A percentile compares a stretch with the other conserved stretches of the same genome.
Conservation (phyloP, 805 yeast genomes). For the Ogataea neopini region DNA sequence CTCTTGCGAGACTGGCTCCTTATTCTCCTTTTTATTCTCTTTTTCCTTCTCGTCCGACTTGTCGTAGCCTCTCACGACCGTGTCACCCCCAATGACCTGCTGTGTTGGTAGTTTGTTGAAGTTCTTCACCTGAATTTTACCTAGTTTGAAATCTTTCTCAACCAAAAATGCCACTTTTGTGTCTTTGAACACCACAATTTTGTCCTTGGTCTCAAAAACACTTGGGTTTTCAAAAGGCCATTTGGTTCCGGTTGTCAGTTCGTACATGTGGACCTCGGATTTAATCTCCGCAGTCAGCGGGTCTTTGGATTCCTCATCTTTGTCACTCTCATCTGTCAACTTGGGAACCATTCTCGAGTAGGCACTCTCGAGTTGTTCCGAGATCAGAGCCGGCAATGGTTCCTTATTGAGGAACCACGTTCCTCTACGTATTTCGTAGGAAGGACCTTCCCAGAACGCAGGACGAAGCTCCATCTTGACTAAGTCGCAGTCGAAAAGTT, state of each 20-base stretch:
- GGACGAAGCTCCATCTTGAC: conserved; percentile 57
- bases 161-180: conserved; percentile 26
- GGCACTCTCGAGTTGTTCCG: conserved; percentile 61
- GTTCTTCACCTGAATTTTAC: conserved; percentile 31
- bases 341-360: conserved; percentile 39
- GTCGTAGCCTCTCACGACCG: conserved; percentile 51
- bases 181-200: conserved; percentile 31
- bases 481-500: conserved; percentile 71
- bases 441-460: conserved; percentile 86
- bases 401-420: conserved; percentile 70
- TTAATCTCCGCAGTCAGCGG: conserved; percentile 18
- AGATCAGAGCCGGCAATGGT: conserved; percentile 53
- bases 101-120: conserved; percentile 24
- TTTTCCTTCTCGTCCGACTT: conserved; percentile 8
- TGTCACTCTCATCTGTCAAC: not conserved
- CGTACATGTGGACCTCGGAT: conserved; percentile 30
- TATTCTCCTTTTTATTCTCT: conserved; percentile 5
- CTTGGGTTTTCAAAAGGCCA: conserved; percentile 32
- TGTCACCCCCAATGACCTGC: conserved; percentile 47
- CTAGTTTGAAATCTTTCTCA: conserved; percentile 29
- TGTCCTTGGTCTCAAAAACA: conserved; percentile 29
- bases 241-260: conserved; percentile 22
- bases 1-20: not conserved
- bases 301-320: conserved; percentile 1
- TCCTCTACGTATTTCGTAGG: conserved; percentile 80